Evolutionary conservation across 345 rosid species (phyloP).

Genomic region (Linum tenue): DNA sequence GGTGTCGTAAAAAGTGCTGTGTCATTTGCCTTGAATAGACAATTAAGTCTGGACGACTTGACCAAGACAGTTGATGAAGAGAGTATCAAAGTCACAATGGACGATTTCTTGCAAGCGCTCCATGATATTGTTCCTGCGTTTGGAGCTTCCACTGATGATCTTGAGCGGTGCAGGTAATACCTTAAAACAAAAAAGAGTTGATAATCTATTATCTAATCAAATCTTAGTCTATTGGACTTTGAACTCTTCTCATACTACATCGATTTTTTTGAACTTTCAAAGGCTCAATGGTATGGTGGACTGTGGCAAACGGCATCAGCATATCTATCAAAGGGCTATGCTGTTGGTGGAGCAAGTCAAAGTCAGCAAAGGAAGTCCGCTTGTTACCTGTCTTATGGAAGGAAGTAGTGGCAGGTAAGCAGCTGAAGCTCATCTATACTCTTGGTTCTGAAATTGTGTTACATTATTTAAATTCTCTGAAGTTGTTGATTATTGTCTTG

Average conservation of each 20-base stretch:
- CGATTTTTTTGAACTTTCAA: constrained; percentile 1
- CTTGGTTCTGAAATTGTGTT: neutral
- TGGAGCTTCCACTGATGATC: constrained; percentile 97
- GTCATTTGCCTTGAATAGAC: constrained; percentile 92
- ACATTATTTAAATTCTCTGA: constrained; percentile 14
- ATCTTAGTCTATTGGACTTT: neutral
- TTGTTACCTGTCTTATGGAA: constrained; percentile 88
- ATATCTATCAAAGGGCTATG: constrained; percentile 86
- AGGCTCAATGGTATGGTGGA: constrained; percentile 92
- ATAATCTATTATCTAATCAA: neutral
- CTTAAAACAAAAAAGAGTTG: neutral
- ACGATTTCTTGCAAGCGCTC: constrained; percentile 76
- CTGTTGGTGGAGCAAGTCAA: constrained; percentile 90
- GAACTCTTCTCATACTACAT: constrained; percentile 1
- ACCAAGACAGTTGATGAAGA: constrained; percentile 97
- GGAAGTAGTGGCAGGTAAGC: constrained; percentile 88
- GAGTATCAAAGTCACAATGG: constrained; percentile 87
- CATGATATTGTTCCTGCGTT: constrained; percentile 82
- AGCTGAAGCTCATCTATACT: constrained; percentile 2
- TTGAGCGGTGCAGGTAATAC: constrained; percentile 81
- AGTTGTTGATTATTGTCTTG: constrained; percentile 12
- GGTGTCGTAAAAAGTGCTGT: constrained; percentile 99
- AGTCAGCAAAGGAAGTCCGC: constrained; percentile 94
- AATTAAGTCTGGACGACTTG: constrained; percentile 86
- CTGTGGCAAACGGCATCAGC: constrained; percentile 69